phyloP scores from a whole-genome alignment of 495 filamentous ascomycete genomes.

The Penicillium maclennaniae region DNA sequence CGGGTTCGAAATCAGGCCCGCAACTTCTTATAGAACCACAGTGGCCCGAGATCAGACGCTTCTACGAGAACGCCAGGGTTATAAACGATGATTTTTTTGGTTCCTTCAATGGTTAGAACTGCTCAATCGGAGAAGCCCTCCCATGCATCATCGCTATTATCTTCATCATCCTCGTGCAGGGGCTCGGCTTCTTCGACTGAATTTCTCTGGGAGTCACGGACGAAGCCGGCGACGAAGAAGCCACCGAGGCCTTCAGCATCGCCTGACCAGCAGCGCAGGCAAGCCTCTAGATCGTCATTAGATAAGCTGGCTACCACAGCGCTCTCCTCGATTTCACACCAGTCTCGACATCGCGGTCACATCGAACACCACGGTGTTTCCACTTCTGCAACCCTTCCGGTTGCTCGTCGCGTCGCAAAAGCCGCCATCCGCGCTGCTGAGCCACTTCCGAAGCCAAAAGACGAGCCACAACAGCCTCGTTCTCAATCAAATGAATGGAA shows the following conservation, averaged over 20 bases:
- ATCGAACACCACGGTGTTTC: slow-evolving; percentile 59
- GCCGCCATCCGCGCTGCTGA: slow-evolving; percentile 65
- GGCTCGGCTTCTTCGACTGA: neutral
- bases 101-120: neutral
- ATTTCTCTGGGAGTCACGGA: slow-evolving; percentile 40
- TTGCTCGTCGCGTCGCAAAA: slow-evolving; percentile 67
- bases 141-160: slow-evolving; percentile 34
- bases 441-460: slow-evolving; percentile 66
- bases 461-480: slow-evolving; percentile 74
- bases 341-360: slow-evolving; percentile 24
- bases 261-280: slow-evolving; percentile 75
- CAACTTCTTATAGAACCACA: slow-evolving; percentile 52
- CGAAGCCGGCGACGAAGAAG: slow-evolving; percentile 68
- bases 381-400: slow-evolving; percentile 66
- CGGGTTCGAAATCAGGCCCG: slow-evolving; percentile 63
- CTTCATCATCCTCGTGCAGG: neutral
- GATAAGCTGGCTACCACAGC: slow-evolving; percentile 32
- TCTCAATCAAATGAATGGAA: slow-evolving; percentile 80
- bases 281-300: slow-evolving; percentile 61
- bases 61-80: neutral
- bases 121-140: slow-evolving; percentile 46
- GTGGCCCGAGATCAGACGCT: neutral
- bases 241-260: slow-evolving; percentile 74
- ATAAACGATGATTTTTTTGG: slow-evolving; percentile 1
- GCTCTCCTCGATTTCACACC: neutral